These are phyloP conservation scores for Trametes cinnabarina DNA, from an alignment of 768 basidiomycete species.

Conservation along the genomic window DNA sequence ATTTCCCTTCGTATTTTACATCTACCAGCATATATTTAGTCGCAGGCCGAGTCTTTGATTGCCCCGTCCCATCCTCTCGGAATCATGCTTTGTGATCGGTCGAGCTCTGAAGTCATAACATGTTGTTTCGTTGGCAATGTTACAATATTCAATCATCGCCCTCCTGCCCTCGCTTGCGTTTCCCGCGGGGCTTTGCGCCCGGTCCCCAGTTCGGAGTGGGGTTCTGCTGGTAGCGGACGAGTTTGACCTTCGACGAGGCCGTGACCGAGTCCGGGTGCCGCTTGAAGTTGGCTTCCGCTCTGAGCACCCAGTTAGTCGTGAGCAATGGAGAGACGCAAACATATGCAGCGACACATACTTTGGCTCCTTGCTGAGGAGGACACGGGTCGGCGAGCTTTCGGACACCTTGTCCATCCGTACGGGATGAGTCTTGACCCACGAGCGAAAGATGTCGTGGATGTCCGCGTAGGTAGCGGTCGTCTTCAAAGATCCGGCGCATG, in stretches of 20 bases:
- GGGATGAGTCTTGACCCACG: slow-evolving; percentile 80
- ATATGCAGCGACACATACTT: slow-evolving; percentile 45
- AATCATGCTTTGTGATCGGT: slow-evolving; percentile 18
- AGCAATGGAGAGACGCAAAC: background rate
- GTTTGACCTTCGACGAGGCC: slow-evolving; percentile 61
- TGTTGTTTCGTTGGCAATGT: background rate
- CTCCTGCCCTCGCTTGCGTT: slow-evolving; percentile 42
- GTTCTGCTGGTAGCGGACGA: slow-evolving; percentile 89
- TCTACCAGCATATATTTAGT: slow-evolving; percentile 21
- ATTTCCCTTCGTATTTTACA: slow-evolving; percentile 8
- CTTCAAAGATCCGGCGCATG: slow-evolving; percentile 85
- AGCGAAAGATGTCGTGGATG: slow-evolving; percentile 80
- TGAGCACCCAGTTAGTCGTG: slow-evolving; percentile 29
- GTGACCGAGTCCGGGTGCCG: slow-evolving; percentile 66
- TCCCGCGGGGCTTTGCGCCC: slow-evolving; percentile 52
- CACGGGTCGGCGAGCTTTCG: slow-evolving; percentile 64
- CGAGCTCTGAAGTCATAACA: slow-evolving; percentile 10
- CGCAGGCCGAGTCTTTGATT: slow-evolving; percentile 12
- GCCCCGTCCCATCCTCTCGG: background rate
- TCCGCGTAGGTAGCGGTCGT: slow-evolving; percentile 72
- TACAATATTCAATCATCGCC: slow-evolving; percentile 21
- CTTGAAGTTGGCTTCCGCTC: slow-evolving; percentile 69
- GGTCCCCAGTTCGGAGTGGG: slow-evolving; percentile 95
- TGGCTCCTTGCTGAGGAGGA: slow-evolving; percentile 66
- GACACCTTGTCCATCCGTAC: slow-evolving; percentile 83